Evolutionary conservation across 805 yeast species (phyloP), one percentile per base, ranked within the genome.

Genomic region (Scheffersomyces coipomensis): DNA sequence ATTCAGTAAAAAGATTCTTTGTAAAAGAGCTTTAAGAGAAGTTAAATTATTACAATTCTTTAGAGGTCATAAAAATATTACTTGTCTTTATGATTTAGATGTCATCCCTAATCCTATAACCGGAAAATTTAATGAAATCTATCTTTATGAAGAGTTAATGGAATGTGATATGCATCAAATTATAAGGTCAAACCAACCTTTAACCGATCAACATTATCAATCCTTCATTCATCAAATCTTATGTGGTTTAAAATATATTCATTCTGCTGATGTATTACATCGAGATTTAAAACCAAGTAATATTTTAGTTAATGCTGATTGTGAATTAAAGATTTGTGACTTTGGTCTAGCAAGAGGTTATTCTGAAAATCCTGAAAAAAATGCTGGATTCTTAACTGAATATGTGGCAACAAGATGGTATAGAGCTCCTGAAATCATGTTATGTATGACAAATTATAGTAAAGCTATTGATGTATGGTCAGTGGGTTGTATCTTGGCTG

Each of bases 381-480:
- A 89, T 51, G 85, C 86, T 23, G 97, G 96, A n/a, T 91, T 88
- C 54, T 69, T 91, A 72, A 93, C 99, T 1, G 98, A 91, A 62
- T 93, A 93, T 58, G 99, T 93, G 19, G 98, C 99, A 23, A 93
- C 99, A 1, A 76, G 99, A 60, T 93, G 99, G 99, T 93, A 93
- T 64, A 74, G 99, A 50, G 99, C 99, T 3, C 99, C 99, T 0
- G 99, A 93, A 58, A 89, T 93, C 63, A 91, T 93, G 89, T 73
- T 93, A 39, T 84, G 95, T 47, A 88, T 87, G 68, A 95, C 93
- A 60, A 88, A 90, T 43, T 91, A 91, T 62, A 87, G 98, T 5
- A 90, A 88, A 66, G 97, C 99, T 18, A 91, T 93, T 43, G 99
- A 93, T 62, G 77, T 93, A 41, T 93, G 99, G 99, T 88, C 97